Evolutionary conservation across 306 rosid genomes (phyloP).

Genomic region (Luffa acutangula): DNA sequence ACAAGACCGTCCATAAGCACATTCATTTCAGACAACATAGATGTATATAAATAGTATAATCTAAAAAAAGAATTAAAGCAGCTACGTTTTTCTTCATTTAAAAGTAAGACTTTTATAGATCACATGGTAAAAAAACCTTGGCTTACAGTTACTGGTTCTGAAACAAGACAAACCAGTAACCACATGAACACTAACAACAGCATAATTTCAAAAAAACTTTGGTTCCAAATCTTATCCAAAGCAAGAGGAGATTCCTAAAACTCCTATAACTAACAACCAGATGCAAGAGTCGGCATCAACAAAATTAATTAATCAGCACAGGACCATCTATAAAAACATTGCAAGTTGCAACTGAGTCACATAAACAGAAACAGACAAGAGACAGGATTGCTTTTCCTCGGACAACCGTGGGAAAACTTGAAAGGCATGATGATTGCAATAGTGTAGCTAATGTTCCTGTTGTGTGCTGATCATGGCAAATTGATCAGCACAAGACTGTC

Average conservation of each 20-base stretch:
- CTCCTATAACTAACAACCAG: not conserved
- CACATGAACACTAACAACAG: not conserved
- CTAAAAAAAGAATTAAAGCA: not conserved
- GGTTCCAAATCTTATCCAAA: not conserved
- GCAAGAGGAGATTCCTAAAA: not conserved
- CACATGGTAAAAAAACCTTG: not conserved
- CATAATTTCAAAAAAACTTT: not conserved
- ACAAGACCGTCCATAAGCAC: constrained; percentile 37
- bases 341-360: not conserved
- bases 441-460: not conserved
- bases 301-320: not conserved
- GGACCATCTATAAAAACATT: not conserved
- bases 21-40: not conserved
- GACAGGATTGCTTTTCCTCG: not conserved
- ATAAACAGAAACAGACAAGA: not conserved
- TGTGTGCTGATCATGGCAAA: not conserved
- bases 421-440: not conserved
- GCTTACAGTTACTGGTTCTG: not conserved
- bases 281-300: not conserved
- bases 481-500: not conserved
- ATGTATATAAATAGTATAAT: not conserved
- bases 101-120: no score
- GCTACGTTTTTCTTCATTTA: no score
- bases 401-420: not conserved
- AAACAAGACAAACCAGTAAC: not conserved